Evolutionary conservation across 2,329 filamentous ascomycete species (phyloP).

Genomic region (Penicillium sp.): DNA sequence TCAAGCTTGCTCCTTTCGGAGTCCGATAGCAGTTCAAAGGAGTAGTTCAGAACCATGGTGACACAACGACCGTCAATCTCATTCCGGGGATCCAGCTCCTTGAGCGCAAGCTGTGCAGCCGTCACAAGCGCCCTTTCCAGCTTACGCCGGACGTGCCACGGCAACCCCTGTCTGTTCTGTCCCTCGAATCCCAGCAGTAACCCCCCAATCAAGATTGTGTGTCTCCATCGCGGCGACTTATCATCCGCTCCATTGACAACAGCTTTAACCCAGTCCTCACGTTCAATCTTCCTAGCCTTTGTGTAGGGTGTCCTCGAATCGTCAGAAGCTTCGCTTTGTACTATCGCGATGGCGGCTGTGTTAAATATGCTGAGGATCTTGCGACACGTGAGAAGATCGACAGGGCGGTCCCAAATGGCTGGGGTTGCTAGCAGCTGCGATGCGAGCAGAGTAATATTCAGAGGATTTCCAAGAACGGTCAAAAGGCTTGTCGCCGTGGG

Average conservation of each 20-base stretch:
- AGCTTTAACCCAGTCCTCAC: constrained; percentile 52
- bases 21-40: constrained; percentile 62
- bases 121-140: constrained; percentile 65
- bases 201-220: constrained; percentile 68
- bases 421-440: constrained; percentile 52
- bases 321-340: constrained; percentile 41
- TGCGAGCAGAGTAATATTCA: constrained; percentile 53
- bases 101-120: constrained; percentile 64
- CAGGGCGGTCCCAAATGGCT: constrained; percentile 49
- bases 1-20: constrained; percentile 52
- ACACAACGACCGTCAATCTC: constrained; percentile 48
- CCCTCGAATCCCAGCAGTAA: constrained; percentile 67
- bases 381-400: constrained; percentile 48
- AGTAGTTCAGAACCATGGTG: constrained; percentile 65
- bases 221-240: constrained; percentile 65
- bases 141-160: constrained; percentile 54
- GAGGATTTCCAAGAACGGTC: constrained; percentile 49
- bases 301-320: constrained; percentile 29
- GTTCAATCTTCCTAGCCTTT: constrained; percentile 44
- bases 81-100: constrained; percentile 45
- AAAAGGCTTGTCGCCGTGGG: constrained; percentile 43
- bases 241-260: constrained; percentile 54
- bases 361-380: constrained; percentile 55
- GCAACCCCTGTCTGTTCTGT: constrained; percentile 54
- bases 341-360: constrained; percentile 48